Conservation (phyloP, 495 filamentous ascomycete genomes). For the Chaetomium cochliodes region DNA sequence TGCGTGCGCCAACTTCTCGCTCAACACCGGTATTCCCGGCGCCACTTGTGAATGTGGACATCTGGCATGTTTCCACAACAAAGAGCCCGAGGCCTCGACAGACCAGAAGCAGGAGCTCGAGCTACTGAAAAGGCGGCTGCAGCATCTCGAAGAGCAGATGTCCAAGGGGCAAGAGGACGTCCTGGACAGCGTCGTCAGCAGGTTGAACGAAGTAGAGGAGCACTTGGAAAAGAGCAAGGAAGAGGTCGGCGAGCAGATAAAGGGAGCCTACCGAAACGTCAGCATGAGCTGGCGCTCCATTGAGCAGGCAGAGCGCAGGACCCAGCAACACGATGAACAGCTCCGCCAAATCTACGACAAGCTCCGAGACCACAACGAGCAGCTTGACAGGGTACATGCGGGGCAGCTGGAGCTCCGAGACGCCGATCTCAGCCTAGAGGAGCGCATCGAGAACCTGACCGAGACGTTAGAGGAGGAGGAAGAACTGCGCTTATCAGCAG, state of each 20-base stretch:
- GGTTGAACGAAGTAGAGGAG: conserved; percentile 52
- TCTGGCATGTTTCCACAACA: conserved; percentile 54
- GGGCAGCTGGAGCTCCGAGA: conserved; percentile 51
- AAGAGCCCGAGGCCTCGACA: conserved; percentile 39
- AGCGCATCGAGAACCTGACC: conserved; percentile 50
- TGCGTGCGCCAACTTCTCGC: conserved; percentile 55
- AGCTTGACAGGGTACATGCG: conserved; percentile 44
- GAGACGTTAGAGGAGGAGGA: conserved; percentile 41
- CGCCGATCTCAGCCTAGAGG: conserved; percentile 52
- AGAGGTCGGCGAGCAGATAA: conserved; percentile 50
- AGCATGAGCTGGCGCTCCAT: conserved; percentile 52
- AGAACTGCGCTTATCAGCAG: conserved; percentile 20
- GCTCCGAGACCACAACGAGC: conserved; percentile 41
- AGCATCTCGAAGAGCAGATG: conserved; percentile 49
- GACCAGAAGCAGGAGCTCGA: conserved; percentile 50
- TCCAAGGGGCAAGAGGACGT: conserved; percentile 44
- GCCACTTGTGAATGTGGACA: conserved; percentile 56
- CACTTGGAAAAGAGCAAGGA: conserved; percentile 50
- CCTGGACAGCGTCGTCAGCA: conserved; percentile 42
- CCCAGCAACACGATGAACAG: conserved; percentile 45
- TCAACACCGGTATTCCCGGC: conserved; percentile 50
- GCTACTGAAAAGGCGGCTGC: conserved; percentile 46
- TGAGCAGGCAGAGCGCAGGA: conserved; percentile 44
- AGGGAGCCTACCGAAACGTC: conserved; percentile 51
- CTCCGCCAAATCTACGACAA: conserved; percentile 47